Conservation (phyloP, 2,329 filamentous ascomycete species). For the Knoxdaviesia proteae region DNA sequence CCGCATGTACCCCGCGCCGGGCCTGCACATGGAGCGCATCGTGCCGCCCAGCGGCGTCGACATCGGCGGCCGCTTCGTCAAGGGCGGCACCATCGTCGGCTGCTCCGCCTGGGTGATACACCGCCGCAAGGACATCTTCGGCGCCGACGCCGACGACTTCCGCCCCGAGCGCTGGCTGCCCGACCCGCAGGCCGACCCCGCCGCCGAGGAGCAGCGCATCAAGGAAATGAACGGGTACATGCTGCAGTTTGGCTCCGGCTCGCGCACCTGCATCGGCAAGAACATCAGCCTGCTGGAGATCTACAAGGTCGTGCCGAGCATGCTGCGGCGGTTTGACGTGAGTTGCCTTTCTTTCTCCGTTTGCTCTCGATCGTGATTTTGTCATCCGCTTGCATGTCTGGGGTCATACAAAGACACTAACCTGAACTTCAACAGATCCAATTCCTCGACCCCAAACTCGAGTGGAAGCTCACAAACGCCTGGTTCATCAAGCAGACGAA, state of each 20-base stretch:
- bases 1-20: constrained; percentile 53
- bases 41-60: constrained; percentile 41
- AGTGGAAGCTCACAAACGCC: constrained; percentile 38
- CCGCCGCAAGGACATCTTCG: constrained; percentile 34
- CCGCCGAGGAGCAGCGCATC: constrained; percentile 28
- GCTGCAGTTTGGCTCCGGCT: constrained; percentile 54
- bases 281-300: constrained; percentile 43
- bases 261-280: constrained; percentile 49
- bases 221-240: constrained; percentile 49
- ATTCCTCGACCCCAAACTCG: constrained; percentile 21
- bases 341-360: constrained; percentile 5
- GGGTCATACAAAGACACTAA: background rate
- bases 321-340: constrained; percentile 44
- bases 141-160: constrained; percentile 42
- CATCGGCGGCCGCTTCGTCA: constrained; percentile 40
- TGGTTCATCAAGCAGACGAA: constrained; percentile 43
- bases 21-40: constrained; percentile 51
- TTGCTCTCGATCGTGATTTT: background rate
- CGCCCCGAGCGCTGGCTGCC: constrained; percentile 47
- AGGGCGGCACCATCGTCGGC: constrained; percentile 53
- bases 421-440: background rate
- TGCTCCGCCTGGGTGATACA: constrained; percentile 61
- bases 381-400: no score
- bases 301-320: constrained; percentile 38
- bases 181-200: constrained; percentile 15